Conservation (phyloP, 768 basidiomycete genomes). For the Tylopilus sp. region DNA sequence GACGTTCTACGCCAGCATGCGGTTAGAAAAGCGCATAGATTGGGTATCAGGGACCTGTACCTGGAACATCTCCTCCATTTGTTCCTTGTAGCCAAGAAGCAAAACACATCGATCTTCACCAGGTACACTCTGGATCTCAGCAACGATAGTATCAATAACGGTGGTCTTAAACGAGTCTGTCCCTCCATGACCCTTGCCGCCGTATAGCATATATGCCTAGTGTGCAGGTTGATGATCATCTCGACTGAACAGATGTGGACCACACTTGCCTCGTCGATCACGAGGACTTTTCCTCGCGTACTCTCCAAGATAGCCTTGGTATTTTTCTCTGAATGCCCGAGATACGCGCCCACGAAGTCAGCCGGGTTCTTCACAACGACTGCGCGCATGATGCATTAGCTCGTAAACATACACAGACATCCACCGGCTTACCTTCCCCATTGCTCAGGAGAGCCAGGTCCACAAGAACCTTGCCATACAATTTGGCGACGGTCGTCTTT, state of each 20-base stretch:
- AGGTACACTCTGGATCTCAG: constrained; percentile 65
- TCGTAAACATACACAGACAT: not conserved
- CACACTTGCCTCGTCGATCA: constrained; percentile 62
- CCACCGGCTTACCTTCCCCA: constrained; percentile 51
- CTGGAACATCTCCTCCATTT: constrained; percentile 76
- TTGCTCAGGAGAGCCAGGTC: constrained; percentile 67
- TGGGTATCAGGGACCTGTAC: constrained; percentile 32
- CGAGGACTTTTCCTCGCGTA: constrained; percentile 61
- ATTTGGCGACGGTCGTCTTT: constrained; percentile 65
- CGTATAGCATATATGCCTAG: constrained; percentile 48
- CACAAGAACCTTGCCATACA: constrained; percentile 61
- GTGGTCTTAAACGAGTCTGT: constrained; percentile 57
- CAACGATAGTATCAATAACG: constrained; percentile 73
- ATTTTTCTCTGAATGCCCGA: constrained; percentile 61
- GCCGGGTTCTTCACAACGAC: constrained; percentile 67
- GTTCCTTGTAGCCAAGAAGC: constrained; percentile 58
- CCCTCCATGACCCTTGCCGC: constrained; percentile 31
- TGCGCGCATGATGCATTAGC: constrained; percentile 23
- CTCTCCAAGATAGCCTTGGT: constrained; percentile 61
- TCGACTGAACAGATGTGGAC: not conserved
- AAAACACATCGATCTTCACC: constrained; percentile 71
- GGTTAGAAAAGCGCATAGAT: not conserved
- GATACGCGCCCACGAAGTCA: constrained; percentile 57
- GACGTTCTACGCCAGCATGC: constrained; percentile 45
- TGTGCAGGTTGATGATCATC: not conserved